Evolutionary conservation across 1,284 basidiomycete genomes (phyloP).

Genomic region (Ganoderma multipileum): DNA sequence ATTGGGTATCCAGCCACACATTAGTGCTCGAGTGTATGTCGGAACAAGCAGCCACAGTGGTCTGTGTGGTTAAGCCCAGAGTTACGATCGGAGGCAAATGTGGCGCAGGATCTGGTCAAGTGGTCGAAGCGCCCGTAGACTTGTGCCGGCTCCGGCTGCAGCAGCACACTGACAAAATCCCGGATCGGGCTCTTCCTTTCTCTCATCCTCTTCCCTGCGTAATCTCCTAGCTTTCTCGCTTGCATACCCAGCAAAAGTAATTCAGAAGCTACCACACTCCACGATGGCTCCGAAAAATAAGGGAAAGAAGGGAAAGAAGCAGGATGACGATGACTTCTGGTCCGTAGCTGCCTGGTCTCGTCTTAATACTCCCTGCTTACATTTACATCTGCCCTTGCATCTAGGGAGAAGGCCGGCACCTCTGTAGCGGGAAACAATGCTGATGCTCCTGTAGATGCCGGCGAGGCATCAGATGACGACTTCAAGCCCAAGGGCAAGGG

Average conservation of each 20-base stretch:
- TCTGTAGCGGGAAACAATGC: constrained; percentile 56
- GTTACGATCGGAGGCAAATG: background rate
- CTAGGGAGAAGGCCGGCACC: constrained; percentile 75
- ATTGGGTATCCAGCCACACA: background rate
- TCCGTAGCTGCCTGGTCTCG: constrained; percentile 44
- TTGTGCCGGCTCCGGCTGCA: background rate
- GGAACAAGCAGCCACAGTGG: background rate
- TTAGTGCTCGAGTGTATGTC: too few species aligned
- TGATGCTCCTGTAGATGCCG: constrained; percentile 40
- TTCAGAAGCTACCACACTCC: background rate
- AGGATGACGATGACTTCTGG: constrained; percentile 85
- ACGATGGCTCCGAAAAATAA: constrained; percentile 91
- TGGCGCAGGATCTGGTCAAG: background rate
- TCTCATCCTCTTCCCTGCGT: constrained; percentile 3
- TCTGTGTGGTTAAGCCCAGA: background rate
- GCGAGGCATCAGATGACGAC: constrained; percentile 53
- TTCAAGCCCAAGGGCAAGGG: constrained; percentile 33
- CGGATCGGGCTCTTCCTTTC: background rate
- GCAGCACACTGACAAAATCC: constrained; percentile 4
- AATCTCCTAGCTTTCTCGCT: background rate
- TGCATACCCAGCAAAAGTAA: constrained; percentile 1
- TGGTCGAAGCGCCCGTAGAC: background rate
- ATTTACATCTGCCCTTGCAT: constrained; percentile 10
- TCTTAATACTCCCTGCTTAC: background rate
- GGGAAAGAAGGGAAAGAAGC: constrained; percentile 87